These are phyloP conservation scores for Neurospora sp. DNA, from an alignment of 495 filamentous ascomycete species.

Conservation along the genomic window DNA sequence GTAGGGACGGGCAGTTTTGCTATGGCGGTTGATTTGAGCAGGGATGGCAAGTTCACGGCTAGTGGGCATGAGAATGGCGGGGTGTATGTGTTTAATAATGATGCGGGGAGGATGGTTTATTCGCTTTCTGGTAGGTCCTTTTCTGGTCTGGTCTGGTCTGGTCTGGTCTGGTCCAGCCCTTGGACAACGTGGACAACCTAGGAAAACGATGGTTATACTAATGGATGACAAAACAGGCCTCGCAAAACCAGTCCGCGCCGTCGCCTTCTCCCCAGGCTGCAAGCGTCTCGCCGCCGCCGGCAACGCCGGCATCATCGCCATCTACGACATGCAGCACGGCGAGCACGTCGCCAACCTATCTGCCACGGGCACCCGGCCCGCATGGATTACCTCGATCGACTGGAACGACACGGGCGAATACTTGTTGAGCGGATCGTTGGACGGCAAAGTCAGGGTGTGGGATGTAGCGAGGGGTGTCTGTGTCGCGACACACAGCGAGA, in stretches of 20 bases:
- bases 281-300: constrained; percentile 87
- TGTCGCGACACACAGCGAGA: constrained; percentile 89
- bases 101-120: constrained; percentile 74
- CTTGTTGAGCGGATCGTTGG: constrained; percentile 74
- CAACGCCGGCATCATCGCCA: constrained; percentile 74
- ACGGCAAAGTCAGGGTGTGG: constrained; percentile 95
- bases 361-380: constrained; percentile 46
- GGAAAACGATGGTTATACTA: neutral
- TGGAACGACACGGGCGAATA: constrained; percentile 95
- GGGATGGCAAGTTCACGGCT: constrained; percentile 76
- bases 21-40: constrained; percentile 67
- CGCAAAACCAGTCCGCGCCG: constrained; percentile 69
- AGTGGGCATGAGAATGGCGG: constrained; percentile 87
- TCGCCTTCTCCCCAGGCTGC: constrained; percentile 78
- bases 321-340: constrained; percentile 85
- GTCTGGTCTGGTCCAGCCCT: too few species aligned
- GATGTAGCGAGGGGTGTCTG: constrained; percentile 69
- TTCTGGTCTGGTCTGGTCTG: too few species aligned
- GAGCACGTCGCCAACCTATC: constrained; percentile 82
- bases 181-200: too few species aligned
- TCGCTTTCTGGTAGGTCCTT: constrained; percentile 61
- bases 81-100: constrained; percentile 92
- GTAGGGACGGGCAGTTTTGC: constrained; percentile 49
- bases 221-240: constrained; percentile 47
- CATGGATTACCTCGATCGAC: constrained; percentile 81